Evolutionary conservation across 805 yeast species (phyloP), one percentile per base, ranked within the genome.

Genomic region (Spathaspora hagerdaliae): DNA sequence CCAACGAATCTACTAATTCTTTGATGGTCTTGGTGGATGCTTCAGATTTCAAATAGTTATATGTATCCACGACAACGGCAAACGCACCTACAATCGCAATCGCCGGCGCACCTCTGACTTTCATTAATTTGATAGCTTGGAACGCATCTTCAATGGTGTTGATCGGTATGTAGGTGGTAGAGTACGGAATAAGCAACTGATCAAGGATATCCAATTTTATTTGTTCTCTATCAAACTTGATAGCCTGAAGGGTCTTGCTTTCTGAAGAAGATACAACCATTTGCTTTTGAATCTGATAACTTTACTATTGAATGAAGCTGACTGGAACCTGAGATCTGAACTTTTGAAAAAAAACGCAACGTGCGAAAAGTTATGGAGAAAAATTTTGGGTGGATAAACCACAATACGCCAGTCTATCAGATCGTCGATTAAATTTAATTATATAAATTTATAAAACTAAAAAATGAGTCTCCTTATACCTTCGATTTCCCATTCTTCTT

Each of bases 91-190:
- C 97, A 47, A 92, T 87, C 50, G 97, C 97, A 60, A 92, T 92
- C 1, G 98, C 98, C 0, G 99, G 99, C 0, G 99, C 99, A 34
- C 99, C 99, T 61, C 99, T 77, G 5, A 95, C 97, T 57, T 87
- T 90, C 99, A 92, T 92, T 47, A 74, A 74, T 59, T 82, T 83
- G 63, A 92, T 92, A n/a, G 87, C 96, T 14, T 75, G 74, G 64
- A 69, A 88, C 3, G 96, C 97, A 61, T 85, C 90, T 39, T 83
- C 83, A 42, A 87, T 81, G 13, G 80, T 69, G 34, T 68, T 52
- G 47, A 92, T 78, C 1, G 73, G 60, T 15, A 91, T 68, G 63
- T 88, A 92, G 41, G 71, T 74, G 1, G 95, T 80, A 43, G 83
- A 75, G 53, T 87, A 89, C 0, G 99, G 99, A 33, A 92, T 77